Evolutionary conservation across 1,284 basidiomycete species (phyloP).

Genomic region (Tranzscheliella williamsii): DNA sequence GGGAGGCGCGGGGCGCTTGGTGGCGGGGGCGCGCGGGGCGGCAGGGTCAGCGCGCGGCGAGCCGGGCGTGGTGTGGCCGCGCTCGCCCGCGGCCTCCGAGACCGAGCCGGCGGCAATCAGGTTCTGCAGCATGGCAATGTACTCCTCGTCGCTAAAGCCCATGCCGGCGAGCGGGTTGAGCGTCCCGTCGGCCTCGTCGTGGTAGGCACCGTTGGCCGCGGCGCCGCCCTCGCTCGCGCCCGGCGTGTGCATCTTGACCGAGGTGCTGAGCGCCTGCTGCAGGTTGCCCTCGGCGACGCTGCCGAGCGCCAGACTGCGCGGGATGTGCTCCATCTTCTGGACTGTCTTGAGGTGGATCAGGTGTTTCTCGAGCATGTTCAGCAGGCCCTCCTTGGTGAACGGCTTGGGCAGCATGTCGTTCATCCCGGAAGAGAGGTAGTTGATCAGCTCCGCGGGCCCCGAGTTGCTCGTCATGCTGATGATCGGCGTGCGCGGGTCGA

Average conservation of each 20-base stretch:
- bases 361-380: slow-evolving; percentile 95
- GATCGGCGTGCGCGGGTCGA: slow-evolving; percentile 91
- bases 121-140: slow-evolving; percentile 55
- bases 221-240: not conserved
- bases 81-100: slow-evolving; percentile 21
- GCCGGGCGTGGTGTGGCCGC: not conserved
- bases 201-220: not conserved
- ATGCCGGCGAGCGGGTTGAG: slow-evolving; percentile 50
- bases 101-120: slow-evolving; percentile 48
- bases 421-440: slow-evolving; percentile 88
- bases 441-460: slow-evolving; percentile 85
- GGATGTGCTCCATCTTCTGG: slow-evolving; percentile 64
- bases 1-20: no score
- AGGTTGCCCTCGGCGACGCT: slow-evolving; percentile 14
- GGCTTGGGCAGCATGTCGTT: slow-evolving; percentile 97
- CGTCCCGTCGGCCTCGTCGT: slow-evolving; percentile 8
- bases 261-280: not conserved
- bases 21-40: no score
- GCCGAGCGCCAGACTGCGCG: slow-evolving; percentile 20
- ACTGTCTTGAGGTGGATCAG: slow-evolving; percentile 88
- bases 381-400: slow-evolving; percentile 86
- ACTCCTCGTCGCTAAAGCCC: slow-evolving; percentile 56
- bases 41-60: not conserved
- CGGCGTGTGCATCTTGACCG: not conserved
- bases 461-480: slow-evolving; percentile 96